Evolutionary conservation across 2,329 filamentous ascomycete genomes (phyloP), one percentile per base, ranked within the genome.

Genomic region (Tolypocladium endophyticum): DNA sequence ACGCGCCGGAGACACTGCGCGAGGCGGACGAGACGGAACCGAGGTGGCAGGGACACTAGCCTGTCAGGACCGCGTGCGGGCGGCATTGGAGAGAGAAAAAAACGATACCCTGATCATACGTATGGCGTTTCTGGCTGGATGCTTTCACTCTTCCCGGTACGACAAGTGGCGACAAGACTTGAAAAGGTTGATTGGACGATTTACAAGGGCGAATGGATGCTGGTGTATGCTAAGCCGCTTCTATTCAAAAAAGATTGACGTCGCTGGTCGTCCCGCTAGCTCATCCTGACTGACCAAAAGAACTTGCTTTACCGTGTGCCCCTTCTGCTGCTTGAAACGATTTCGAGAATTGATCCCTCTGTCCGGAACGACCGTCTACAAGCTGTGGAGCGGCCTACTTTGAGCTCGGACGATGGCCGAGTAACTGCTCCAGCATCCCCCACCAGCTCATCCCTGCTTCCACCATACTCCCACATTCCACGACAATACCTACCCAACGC

Each of bases 1-100:
- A 68, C 14, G 65, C 59, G 11, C 61, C 59, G 25, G 30, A 45
- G 16, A 58, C 67, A 54, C 58, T 59, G 45, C 68, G 71, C 57
- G 70, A 67, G 30, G 66, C 39, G 16, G 70, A 71, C 56, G 55
- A 69, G 53, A 61, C 61, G 28, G 66, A 71, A 59, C 64, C 68
- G n/a, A 67, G 63, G 57, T 68, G 70, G 68, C 64, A 67, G 38
- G 47, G 47, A 54, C 47, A 43, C 25, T 54, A 59, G 54, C 30
- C 47, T 18, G 18, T 43, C 50, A 12, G 28, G 9, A 4, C 28
- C 28, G 18, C 14, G 20, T 12, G 18, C 28, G 50, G 28, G 28
- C 50, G 25, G 50, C 18, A 53, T 14, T n/a, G 30, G 41, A 33
- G 28, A 47, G 8, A 20, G 9, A 41, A 30, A 20, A 18, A 41